These are phyloP conservation scores for Quercus lobata DNA, from an alignment of 331 rosid species.

Conservation along the genomic window DNA sequence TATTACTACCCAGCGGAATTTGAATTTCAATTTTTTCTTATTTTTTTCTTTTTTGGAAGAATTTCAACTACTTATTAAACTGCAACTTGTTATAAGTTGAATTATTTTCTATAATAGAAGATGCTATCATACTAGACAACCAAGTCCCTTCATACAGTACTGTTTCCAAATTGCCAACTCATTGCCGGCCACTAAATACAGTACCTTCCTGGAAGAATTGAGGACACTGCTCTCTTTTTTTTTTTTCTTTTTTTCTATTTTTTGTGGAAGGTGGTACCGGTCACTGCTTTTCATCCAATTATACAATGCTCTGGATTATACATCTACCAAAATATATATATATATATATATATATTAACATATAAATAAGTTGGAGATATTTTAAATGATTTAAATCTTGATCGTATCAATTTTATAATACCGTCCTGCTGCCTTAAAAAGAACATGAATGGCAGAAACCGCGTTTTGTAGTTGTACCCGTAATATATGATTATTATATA, in stretches of 20 bases:
- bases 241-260: too few species aligned
- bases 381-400: background rate
- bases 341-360: background rate
- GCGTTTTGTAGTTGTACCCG: slow-evolving; percentile 40
- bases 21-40: background rate
- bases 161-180: background rate
- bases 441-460: slow-evolving; percentile 40
- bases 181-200: background rate
- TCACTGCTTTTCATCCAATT: background rate
- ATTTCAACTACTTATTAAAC: background rate
- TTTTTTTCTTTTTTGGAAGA: too few species aligned
- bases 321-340: background rate
- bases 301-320: background rate
- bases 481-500: background rate
- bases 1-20: too few species aligned
- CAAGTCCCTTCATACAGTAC: background rate
- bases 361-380: background rate
- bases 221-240: background rate
- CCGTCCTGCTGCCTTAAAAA: slow-evolving; percentile 1
- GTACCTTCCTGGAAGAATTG: slow-evolving; percentile 13
- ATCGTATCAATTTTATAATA: slow-evolving; percentile 11
- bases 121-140: background rate
- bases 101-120: background rate
- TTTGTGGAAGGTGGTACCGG: too few species aligned
- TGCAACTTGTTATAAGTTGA: background rate